A percentile compares a stretch with the other conserved stretches of the same genome.
phyloP scores from a whole-genome alignment of 257 asterid species.

The Eustoma russellianum region DNA sequence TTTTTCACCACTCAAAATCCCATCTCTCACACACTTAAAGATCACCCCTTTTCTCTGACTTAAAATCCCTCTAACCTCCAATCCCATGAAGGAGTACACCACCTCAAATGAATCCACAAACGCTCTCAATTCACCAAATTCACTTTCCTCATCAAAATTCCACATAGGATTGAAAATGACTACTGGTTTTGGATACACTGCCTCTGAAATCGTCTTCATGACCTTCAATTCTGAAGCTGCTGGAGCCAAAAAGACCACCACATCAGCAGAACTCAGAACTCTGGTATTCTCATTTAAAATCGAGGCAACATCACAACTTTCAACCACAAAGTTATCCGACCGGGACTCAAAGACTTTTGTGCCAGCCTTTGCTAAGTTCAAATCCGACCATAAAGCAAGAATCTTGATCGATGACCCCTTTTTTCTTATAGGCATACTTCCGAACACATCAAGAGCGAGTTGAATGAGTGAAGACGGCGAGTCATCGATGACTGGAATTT shows the following conservation, averaged over 20 bases:
- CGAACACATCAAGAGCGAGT: slow-evolving; percentile 61
- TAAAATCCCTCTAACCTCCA: slow-evolving; percentile 73
- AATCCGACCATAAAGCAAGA: slow-evolving; percentile 51
- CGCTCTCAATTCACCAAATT: slow-evolving; percentile 40
- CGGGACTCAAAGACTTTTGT: slow-evolving; percentile 34
- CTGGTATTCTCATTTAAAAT: slow-evolving; percentile 30
- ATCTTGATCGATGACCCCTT: slow-evolving; percentile 46
- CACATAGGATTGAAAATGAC: slow-evolving; percentile 83
- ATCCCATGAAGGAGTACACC: slow-evolving; percentile 74
- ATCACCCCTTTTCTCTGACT: slow-evolving; percentile 67
- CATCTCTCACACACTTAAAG: slow-evolving; percentile 60
- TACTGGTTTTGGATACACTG: slow-evolving; percentile 54
- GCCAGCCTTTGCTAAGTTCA: slow-evolving; percentile 40
- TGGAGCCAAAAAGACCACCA: slow-evolving; percentile 51
- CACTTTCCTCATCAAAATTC: slow-evolving; percentile 65
- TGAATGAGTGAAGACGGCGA: slow-evolving; percentile 50
- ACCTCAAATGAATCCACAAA: slow-evolving; percentile 74
- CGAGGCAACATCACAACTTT: slow-evolving; percentile 39
- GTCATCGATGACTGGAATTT: slow-evolving; percentile 72
- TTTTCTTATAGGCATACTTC: slow-evolving; percentile 48
- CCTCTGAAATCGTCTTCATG: slow-evolving; percentile 39
- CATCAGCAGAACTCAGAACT: slow-evolving; percentile 42
- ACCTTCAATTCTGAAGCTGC: slow-evolving; percentile 43
- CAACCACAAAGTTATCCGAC: slow-evolving; percentile 30
- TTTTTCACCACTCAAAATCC: slow-evolving; percentile 74